Evolutionary conservation across 805 yeast species (phyloP).

Genomic region (Peterozyma toletana): DNA sequence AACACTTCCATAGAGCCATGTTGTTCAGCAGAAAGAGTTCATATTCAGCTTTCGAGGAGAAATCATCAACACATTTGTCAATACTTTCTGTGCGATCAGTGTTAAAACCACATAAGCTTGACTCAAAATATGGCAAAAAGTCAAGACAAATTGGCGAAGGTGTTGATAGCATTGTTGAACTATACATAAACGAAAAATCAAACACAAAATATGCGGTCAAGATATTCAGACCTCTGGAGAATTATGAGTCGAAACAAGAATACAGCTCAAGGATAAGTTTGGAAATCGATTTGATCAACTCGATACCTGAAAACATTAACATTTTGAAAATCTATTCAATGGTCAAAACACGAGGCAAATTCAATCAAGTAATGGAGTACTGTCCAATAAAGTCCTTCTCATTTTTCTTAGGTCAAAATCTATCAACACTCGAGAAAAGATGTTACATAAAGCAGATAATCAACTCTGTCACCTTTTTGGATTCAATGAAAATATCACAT

Average conservation of each 20-base stretch:
- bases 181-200: constrained; percentile 14
- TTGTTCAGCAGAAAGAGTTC: no score
- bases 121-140: constrained; percentile 13
- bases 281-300: no score
- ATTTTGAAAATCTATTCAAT: neutral
- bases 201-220: constrained; percentile 33
- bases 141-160: constrained; percentile 20
- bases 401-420: constrained; percentile 1
- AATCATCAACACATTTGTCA: no score
- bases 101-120: no score
- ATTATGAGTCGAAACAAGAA: constrained; percentile 30
- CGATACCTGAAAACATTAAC: constrained; percentile 14
- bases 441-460: constrained; percentile 35
- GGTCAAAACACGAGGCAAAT: neutral
- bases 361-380: constrained; percentile 24
- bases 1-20: no score
- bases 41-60: no score
- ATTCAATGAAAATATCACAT: constrained; percentile 30
- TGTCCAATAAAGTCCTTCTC: constrained; percentile 25
- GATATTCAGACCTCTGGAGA: constrained; percentile 31
- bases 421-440: constrained; percentile 12
- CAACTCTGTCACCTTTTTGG: constrained; percentile 30
- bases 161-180: constrained; percentile 27
- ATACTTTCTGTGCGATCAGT: no score
- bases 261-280: constrained; percentile 24